phyloP scores from a whole-genome alignment of 164 flowering plant species.

The Stephania japonica region DNA sequence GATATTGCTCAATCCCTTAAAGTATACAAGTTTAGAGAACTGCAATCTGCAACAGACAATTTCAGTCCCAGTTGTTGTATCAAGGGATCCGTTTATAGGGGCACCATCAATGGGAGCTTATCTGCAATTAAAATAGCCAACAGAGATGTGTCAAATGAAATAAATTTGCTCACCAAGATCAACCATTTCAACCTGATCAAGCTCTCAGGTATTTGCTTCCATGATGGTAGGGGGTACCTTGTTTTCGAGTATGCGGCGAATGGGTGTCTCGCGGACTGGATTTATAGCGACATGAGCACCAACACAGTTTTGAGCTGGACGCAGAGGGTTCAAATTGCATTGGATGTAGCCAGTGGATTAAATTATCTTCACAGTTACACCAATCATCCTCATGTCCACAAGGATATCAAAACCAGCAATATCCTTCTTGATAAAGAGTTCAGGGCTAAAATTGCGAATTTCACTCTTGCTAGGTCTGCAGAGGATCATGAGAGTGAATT shows the following conservation, averaged over 20 bases:
- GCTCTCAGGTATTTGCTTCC: constrained; percentile 51
- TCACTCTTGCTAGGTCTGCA: constrained; percentile 44
- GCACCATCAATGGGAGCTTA: constrained; percentile 41
- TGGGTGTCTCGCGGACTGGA: constrained; percentile 66
- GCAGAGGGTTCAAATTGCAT: constrained; percentile 53
- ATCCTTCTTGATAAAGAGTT: constrained; percentile 54
- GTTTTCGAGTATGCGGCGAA: constrained; percentile 67
- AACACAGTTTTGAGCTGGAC: constrained; percentile 46
- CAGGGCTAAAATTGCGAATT: constrained; percentile 70
- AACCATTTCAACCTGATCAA: constrained; percentile 65
- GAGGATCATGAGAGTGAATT: constrained; percentile 39
- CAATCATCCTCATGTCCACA: constrained; percentile 65
- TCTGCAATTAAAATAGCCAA: constrained; percentile 61
- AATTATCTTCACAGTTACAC: constrained; percentile 69
- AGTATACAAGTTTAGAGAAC: constrained; percentile 49
- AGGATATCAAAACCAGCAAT: constrained; percentile 55
- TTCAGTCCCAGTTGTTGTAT: constrained; percentile 47
- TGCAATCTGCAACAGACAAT: constrained; percentile 51
- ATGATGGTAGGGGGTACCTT: constrained; percentile 51
- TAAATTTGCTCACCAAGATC: constrained; percentile 46
- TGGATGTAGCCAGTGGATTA: constrained; percentile 70
- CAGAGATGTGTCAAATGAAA: constrained; percentile 56
- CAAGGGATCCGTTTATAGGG: constrained; percentile 60
- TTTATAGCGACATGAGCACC: constrained; percentile 21
- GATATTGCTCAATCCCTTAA: constrained; percentile 37